Evolutionary conservation across 1,284 basidiomycete species (phyloP).

Genomic region (Puccinia hordei): DNA sequence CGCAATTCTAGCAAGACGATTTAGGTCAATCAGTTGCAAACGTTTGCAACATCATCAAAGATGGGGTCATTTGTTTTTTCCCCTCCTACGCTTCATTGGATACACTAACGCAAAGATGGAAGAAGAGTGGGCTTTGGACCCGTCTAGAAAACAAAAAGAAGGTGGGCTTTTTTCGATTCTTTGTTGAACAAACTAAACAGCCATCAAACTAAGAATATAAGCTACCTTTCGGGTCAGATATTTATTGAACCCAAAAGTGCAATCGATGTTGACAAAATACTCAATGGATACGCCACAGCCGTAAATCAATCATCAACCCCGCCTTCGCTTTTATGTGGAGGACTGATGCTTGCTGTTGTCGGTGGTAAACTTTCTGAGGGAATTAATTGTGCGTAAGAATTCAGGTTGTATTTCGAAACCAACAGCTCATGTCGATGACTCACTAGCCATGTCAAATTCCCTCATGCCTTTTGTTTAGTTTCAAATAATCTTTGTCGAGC

Average conservation of each 20-base stretch:
- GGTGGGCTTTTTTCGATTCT: slow-evolving; percentile 60
- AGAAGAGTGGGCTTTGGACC: slow-evolving; percentile 66
- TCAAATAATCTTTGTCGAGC: slow-evolving; percentile 73
- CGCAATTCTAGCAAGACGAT: slow-evolving; percentile 69
- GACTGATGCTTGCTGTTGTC: slow-evolving; percentile 75
- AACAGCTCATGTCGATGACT: neutral
- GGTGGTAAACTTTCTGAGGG: slow-evolving; percentile 97
- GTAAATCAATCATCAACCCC: slow-evolving; percentile 60
- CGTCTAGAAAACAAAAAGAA: slow-evolving; percentile 74
- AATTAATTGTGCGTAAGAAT: slow-evolving; percentile 78
- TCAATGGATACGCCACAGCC: slow-evolving; percentile 74
- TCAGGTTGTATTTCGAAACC: slow-evolving; percentile 16
- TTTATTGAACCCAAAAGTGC: slow-evolving; percentile 85
- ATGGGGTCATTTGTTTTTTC: slow-evolving; percentile 89
- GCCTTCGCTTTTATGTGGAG: slow-evolving; percentile 54
- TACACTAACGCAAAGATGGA: slow-evolving; percentile 71
- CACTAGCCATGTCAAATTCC: neutral
- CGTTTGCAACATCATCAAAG: slow-evolving; percentile 74
- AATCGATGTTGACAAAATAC: slow-evolving; percentile 72
- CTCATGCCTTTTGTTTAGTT: slow-evolving; percentile 57
- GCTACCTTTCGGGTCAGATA: slow-evolving; percentile 63
- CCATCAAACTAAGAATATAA: neutral
- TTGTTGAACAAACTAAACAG: neutral
- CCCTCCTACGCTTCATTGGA: slow-evolving; percentile 87
- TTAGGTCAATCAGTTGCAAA: slow-evolving; percentile 81